Evolutionary conservation across 148 eudicot genomes (phyloP).

Genomic region (Persicaria tinctoria): DNA sequence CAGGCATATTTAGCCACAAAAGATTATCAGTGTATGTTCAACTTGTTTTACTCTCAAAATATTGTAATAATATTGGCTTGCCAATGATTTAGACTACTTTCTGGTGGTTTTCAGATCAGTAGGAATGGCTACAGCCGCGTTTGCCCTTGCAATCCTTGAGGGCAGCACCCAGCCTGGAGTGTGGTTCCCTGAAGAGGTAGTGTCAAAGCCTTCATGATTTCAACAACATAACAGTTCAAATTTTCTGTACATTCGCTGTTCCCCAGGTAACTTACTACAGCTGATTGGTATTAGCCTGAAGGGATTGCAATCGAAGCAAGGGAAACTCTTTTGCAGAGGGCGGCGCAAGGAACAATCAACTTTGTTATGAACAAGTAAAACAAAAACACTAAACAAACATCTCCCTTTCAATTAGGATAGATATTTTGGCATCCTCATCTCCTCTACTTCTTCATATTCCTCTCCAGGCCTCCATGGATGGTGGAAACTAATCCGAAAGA

Average conservation of each 20-base stretch:
- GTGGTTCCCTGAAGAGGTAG: conserved; percentile 99
- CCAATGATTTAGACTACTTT: background rate
- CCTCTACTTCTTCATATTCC: background rate
- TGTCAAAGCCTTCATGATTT: background rate
- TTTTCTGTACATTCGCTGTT: background rate
- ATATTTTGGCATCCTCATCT: conserved; percentile 11
- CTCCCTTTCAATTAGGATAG: background rate
- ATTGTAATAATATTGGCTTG: background rate
- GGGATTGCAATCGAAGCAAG: conserved; percentile 88
- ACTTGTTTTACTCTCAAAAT: background rate
- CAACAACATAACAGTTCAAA: background rate
- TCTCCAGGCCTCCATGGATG: conserved; percentile 92
- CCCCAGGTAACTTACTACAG: background rate
- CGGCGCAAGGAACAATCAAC: conserved; percentile 68
- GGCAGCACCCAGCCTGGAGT: conserved; percentile 94
- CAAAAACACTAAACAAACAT: background rate
- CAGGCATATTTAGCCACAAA: conserved; percentile 77
- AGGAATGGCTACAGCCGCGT: conserved; percentile 73
- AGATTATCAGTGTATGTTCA: conserved; percentile 66
- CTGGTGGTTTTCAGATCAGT: conserved; percentile 58
- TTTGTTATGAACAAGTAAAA: conserved; percentile 82
- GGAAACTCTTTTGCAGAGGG: conserved; percentile 62
- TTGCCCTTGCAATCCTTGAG: conserved; percentile 80
- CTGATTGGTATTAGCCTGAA: conserved; percentile 39
- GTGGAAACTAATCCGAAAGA: conserved; percentile 89